Base-by-base conservation (phyloP, 306 rosid genomes). In the Datisca glomerata region DNA sequence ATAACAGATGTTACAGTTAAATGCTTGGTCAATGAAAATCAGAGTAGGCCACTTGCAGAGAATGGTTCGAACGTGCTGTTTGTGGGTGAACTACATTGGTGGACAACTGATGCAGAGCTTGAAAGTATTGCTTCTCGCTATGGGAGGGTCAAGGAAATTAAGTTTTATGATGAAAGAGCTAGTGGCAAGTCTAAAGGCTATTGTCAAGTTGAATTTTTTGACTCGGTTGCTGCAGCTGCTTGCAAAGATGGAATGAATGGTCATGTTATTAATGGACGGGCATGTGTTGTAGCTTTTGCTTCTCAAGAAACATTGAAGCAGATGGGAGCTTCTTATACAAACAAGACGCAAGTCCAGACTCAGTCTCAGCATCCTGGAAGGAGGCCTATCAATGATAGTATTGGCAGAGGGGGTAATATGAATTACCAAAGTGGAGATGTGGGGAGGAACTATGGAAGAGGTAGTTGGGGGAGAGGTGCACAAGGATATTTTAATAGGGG, bases 171-270 rank as follows among this genome's bases (percentile, higher is more conserved):
- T 18, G 78, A 71, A 38, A 60, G 62, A 49, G 78, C 78, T 43
- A 66, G 78, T 52, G 78, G 78, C 7, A 71, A 71, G 45, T 71
- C 78, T 31, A 71, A 71, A 48, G 78, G 78, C n/a, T 71, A 71
- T 57, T 71, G 78, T 44, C 78, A 71, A 33, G 69, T 71, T 42
- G 78, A 71, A 16, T 71, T 60, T 49, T 53, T 46, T 45, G 78
- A 71, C 25, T 27, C 56, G 2, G 50, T 51, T 22, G 73, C 69
- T 12, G 73, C 78, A 1, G 24, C 63, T 4, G 50, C 73, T 7
- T 71, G 78, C 78, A 71, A 71, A 45, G 78, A 55, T 39, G 78
- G 78, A 38, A 66, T 65, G 78, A 62, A 71, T 47, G 78, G 73
- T 18, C 47, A 56, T 47, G 27, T 48, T 31, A 60, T 71, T 65